Evolutionary conservation across 2,329 filamentous ascomycete genomes (phyloP).

Genomic region (Colletotrichum zoysiae): DNA sequence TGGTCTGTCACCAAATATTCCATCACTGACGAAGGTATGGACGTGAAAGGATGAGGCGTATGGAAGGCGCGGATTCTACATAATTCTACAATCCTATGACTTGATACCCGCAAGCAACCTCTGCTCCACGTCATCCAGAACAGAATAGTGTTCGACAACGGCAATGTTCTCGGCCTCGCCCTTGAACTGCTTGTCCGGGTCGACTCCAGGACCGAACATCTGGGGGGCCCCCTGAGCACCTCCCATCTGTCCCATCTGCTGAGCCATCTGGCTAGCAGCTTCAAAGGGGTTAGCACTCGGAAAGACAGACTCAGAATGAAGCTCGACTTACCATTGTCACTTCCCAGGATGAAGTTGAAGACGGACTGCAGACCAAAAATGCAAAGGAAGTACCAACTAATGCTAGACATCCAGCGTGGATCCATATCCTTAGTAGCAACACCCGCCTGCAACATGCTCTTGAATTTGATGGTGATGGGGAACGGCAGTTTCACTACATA

Average conservation of each 20-base stretch:
- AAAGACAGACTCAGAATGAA: neutral
- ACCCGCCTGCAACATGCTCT: constrained; percentile 98
- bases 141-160: constrained; percentile 93
- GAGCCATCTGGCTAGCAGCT: constrained; percentile 93
- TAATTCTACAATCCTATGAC: constrained; percentile 48
- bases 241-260: constrained; percentile 88
- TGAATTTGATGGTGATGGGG: constrained; percentile 98
- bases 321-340: constrained; percentile 84
- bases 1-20: neutral
- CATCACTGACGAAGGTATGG: neutral
- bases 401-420: constrained; percentile 97
- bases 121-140: constrained; percentile 89
- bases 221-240: constrained; percentile 68
- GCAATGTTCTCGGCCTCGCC: constrained; percentile 95
- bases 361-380: constrained; percentile 97
- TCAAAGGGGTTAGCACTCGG: constrained; percentile 47
- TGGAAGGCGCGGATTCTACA: constrained; percentile 20
- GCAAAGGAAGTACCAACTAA: constrained; percentile 99
- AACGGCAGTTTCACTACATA: constrained; percentile 92
- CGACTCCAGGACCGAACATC: constrained; percentile 92
- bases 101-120: constrained; percentile 75
- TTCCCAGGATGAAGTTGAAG: constrained; percentile 96
- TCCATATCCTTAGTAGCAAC: constrained; percentile 97
- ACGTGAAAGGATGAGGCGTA: constrained; percentile 13
- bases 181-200: constrained; percentile 95